Evolutionary conservation across 208 protist species (phyloP).

Genomic region (Trypanosomatidae sp.): DNA sequence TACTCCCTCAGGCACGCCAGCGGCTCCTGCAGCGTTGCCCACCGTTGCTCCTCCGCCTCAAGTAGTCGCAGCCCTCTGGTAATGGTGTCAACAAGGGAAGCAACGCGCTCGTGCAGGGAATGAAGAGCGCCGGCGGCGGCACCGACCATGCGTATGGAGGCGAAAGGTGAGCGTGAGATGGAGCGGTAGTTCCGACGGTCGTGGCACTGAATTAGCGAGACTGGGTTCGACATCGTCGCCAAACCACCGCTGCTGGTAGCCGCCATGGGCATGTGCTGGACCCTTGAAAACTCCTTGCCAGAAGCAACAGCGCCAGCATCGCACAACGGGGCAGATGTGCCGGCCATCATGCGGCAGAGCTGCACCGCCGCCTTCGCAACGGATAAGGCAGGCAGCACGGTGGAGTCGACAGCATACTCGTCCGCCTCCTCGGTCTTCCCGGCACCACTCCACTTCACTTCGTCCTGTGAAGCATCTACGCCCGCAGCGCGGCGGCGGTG

Average conservation of each 20-base stretch:
- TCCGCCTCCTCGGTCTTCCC: not conserved
- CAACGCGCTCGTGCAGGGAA: constrained; percentile 15
- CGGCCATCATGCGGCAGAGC: constrained; percentile 16
- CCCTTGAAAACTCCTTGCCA: not conserved
- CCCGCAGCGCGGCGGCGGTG: constrained; percentile 8
- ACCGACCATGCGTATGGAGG: constrained; percentile 2
- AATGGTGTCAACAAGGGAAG: not conserved
- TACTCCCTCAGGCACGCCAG: constrained; percentile 2
- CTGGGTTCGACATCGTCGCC: not conserved
- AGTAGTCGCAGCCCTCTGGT: constrained; percentile 7
- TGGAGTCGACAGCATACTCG: not conserved
- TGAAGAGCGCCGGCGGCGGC: not conserved
- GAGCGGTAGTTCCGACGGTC: constrained; percentile 1
- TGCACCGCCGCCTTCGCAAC: constrained; percentile 17
- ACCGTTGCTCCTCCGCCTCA: constrained; percentile 14
- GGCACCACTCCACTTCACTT: not conserved
- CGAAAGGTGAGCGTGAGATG: not conserved
- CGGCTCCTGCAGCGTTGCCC: constrained; percentile 11
- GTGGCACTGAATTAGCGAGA: not conserved
- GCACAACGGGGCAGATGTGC: not conserved
- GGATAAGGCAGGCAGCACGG: constrained; percentile 12
- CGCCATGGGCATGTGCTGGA: not conserved
- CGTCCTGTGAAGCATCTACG: not conserved
- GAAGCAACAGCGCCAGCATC: not conserved
- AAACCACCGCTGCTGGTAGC: not conserved